Base-by-base conservation (phyloP, 31 red algal genomes). In the Bonnemaisonia californica region DNA sequence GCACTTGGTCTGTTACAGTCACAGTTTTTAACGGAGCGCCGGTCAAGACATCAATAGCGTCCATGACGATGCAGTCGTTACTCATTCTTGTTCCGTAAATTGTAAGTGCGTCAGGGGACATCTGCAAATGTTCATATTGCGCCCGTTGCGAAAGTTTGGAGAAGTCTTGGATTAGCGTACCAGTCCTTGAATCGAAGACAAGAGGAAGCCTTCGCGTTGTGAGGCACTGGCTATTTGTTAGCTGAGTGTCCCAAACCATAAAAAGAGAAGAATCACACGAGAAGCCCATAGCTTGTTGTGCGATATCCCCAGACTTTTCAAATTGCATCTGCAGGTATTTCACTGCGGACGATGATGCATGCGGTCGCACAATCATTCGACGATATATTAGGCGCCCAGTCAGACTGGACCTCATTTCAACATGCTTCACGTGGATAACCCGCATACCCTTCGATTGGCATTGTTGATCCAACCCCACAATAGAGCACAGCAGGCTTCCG, bases 351-450 rank as follows among this genome's bases (percentile, higher is more conserved):
- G 16, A 22, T n/a, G 30, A 54, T 37, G 65, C 45, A 54, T 60
- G 41, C 1, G 77, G 68, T 4, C 54, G 58, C 1, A 60, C 48
- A 47, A 90, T 76, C 16, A 77, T 1, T 9, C 65, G 68, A 23
- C 87, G 67, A 65, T 76, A 90, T 55, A 90, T 9, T 51, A 90
- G 47, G 21, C 79, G 66, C 54, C 87, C 87, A 41, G 68, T 82
- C 29, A 81, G 32, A 60, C 78, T 90, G 8, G 87, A 90, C 57
- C 87, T 37, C 87, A 90, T 90, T 58, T 90, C 87, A 58, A 90
- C 63, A 16, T 82, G 87, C 56, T 77, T 77, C 54, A 58, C 28
- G 27, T 28, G 26, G 19, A 61, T 39, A 54, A 26, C 34, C 5
- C 54, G 22, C 24, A 38, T 24, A 23, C 54, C 48, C 35, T 21